A percentile compares a stretch with the other conserved stretches of the same genome.
Evolutionary conservation across 768 basidiomycete species (phyloP).

Genomic region (Hygrophoropsis aurantiaca): DNA sequence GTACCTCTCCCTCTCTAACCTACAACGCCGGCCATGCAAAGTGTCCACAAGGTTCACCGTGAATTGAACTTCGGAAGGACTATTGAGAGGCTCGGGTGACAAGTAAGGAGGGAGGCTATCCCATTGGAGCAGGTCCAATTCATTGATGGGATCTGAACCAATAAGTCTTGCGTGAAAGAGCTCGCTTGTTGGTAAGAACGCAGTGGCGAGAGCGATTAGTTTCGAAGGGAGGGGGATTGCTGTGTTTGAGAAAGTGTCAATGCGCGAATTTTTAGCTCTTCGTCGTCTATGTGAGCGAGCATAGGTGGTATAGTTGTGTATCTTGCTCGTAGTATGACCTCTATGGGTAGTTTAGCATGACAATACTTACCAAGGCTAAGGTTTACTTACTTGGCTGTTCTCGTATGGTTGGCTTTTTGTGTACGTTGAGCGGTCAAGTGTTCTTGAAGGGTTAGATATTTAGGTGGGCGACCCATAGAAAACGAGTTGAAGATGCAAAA

Average conservation of each 20-base stretch:
- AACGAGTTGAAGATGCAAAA: background rate
- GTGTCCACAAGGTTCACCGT: conserved; percentile 1
- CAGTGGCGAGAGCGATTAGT: background rate
- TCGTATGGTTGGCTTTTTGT: background rate
- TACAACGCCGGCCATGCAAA: background rate
- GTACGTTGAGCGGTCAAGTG: background rate
- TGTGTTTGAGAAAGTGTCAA: background rate
- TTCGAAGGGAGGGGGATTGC: background rate
- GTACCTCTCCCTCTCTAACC: background rate
- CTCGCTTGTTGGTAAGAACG: conserved; percentile 4
- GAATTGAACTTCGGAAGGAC: background rate
- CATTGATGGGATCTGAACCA: background rate
- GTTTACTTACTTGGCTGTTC: background rate
- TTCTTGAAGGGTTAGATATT: background rate
- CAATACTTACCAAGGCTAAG: background rate
- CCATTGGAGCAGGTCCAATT: conserved; percentile 2
- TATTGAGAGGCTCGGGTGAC: conserved; percentile 1
- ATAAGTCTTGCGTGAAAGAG: conserved; percentile 2
- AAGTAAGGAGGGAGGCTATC: conserved; percentile 3
- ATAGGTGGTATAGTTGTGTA: background rate
- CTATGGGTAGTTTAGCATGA: background rate
- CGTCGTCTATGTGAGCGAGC: background rate
- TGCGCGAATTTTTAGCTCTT: too few species aligned
- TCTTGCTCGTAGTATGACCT: background rate
- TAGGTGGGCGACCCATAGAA: background rate